Evolutionary conservation across 208 protist species (phyloP).

Genomic region (Trypanosoma brucei): DNA sequence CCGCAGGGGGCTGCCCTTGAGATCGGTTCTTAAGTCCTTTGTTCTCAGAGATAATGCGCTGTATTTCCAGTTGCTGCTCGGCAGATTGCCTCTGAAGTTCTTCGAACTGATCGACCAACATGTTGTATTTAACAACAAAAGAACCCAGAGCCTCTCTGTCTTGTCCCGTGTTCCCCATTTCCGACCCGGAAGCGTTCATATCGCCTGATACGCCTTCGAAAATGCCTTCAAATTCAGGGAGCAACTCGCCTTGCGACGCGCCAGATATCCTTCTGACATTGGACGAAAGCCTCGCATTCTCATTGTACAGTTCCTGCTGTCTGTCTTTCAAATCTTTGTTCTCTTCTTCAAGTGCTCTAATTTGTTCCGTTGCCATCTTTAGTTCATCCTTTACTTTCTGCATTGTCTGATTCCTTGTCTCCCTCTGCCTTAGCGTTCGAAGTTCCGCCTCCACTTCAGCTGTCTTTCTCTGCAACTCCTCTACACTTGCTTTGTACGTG

Average conservation of each 20-base stretch:
- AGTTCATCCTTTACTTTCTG: not conserved
- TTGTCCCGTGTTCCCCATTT: too few species aligned
- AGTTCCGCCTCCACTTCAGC: conserved; percentile 2
- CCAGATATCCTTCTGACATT: not conserved
- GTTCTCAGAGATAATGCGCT: too few species aligned
- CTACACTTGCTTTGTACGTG: conserved; percentile 18
- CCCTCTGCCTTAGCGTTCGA: conserved; percentile 24
- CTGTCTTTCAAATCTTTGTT: conserved; percentile 21
- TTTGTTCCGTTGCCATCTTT: conserved; percentile 7
- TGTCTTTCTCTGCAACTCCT: conserved; percentile 9
- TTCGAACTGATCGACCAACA: too few species aligned
- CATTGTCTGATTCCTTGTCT: conserved; percentile 15
- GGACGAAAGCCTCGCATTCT: conserved; percentile 1
- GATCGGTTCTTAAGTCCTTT: too few species aligned
- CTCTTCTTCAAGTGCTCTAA: conserved; percentile 23
- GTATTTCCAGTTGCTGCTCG: too few species aligned
- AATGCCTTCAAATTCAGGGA: not conserved
- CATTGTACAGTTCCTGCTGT: conserved; percentile 23
- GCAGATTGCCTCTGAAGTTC: too few species aligned
- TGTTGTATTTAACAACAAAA: too few species aligned
- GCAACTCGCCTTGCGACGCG: not conserved
- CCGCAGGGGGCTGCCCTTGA: conserved; percentile 17
- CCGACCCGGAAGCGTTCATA: too few species aligned
- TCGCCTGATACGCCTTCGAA: not conserved
- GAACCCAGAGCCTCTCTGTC: too few species aligned